Conservation (phyloP, 768 basidiomycete species). For the Boletus reticuloceps region DNA sequence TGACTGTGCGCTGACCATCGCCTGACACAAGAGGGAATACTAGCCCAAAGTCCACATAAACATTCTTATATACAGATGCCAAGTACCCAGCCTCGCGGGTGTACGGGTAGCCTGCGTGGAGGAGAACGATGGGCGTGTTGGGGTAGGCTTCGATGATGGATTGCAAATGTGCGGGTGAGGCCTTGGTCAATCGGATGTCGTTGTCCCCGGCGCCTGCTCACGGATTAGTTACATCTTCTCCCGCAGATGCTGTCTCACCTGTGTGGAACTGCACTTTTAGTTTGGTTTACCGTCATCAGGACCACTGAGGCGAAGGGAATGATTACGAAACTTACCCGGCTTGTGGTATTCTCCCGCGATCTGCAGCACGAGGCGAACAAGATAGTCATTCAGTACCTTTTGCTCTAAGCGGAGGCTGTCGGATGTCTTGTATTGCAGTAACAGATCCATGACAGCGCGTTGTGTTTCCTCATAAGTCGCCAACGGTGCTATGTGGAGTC, state of each 20-base stretch:
- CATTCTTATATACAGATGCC: constrained; percentile 66
- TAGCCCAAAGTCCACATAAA: constrained; percentile 80
- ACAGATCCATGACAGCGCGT: constrained; percentile 31
- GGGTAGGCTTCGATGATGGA: constrained; percentile 64
- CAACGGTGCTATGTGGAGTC: constrained; percentile 49
- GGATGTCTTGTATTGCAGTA: constrained; percentile 34
- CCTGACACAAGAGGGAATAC: constrained; percentile 67
- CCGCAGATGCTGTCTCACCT: constrained; percentile 24
- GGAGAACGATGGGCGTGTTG: constrained; percentile 57
- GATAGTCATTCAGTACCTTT: constrained; percentile 64
- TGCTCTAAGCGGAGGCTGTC: constrained; percentile 51
- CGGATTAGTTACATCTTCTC: background rate
- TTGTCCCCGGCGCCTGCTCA: constrained; percentile 61
- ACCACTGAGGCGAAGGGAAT: background rate
- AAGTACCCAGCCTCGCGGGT: constrained; percentile 79
- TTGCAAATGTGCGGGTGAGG: constrained; percentile 68
- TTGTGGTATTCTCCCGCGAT: constrained; percentile 52
- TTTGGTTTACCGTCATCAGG: background rate
- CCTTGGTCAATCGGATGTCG: constrained; percentile 55
- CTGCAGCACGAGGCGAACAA: constrained; percentile 54
- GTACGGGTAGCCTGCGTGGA: constrained; percentile 79
- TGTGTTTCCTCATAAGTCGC: constrained; percentile 29
- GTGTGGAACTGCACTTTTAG: constrained; percentile 79
- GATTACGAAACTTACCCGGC: constrained; percentile 46
- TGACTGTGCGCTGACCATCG: constrained; percentile 56